Evolutionary conservation across 2,329 filamentous ascomycete genomes (phyloP).

Genomic region (Beauveria bassiana): DNA sequence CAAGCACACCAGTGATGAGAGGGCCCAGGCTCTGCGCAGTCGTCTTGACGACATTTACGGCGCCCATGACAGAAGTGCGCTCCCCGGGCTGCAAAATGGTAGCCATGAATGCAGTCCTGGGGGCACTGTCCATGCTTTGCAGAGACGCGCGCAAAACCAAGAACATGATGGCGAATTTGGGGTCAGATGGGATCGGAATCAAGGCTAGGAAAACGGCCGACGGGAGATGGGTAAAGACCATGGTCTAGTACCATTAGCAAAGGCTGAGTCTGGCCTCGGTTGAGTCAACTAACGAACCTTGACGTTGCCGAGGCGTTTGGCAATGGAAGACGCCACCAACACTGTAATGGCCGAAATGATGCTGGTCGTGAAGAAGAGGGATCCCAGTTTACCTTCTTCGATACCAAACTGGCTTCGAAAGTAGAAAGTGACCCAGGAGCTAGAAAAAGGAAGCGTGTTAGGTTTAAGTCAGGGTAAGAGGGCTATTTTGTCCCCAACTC

Average conservation of each 20-base stretch:
- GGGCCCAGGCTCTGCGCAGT: constrained; percentile 54
- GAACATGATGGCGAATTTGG: constrained; percentile 49
- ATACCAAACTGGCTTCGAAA: constrained; percentile 42
- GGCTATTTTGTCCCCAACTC: constrained; percentile 22
- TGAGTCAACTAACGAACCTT: constrained; percentile 40
- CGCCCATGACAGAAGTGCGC: constrained; percentile 64
- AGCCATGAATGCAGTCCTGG: constrained; percentile 61
- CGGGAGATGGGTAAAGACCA: constrained; percentile 69
- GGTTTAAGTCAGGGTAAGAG: background rate
- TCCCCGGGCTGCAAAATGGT: constrained; percentile 56
- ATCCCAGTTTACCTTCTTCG: constrained; percentile 41
- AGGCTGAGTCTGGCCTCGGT: background rate
- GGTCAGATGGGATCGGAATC: constrained; percentile 48
- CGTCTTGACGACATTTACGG: constrained; percentile 63
- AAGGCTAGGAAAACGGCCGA: constrained; percentile 58
- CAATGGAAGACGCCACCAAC: constrained; percentile 45
- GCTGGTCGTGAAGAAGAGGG: constrained; percentile 46
- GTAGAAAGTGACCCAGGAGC: constrained; percentile 52
- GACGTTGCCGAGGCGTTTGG: constrained; percentile 52
- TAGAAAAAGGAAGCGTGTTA: constrained; percentile 7
- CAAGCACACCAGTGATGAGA: constrained; percentile 55
- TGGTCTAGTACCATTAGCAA: constrained; percentile 37
- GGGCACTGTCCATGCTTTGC: constrained; percentile 63
- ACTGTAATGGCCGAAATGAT: constrained; percentile 44
- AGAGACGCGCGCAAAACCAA: constrained; percentile 54